These are phyloP conservation scores for Cyanophora paradoxa DNA, from an alignment of 78 protist species.

Conservation along the genomic window DNA sequence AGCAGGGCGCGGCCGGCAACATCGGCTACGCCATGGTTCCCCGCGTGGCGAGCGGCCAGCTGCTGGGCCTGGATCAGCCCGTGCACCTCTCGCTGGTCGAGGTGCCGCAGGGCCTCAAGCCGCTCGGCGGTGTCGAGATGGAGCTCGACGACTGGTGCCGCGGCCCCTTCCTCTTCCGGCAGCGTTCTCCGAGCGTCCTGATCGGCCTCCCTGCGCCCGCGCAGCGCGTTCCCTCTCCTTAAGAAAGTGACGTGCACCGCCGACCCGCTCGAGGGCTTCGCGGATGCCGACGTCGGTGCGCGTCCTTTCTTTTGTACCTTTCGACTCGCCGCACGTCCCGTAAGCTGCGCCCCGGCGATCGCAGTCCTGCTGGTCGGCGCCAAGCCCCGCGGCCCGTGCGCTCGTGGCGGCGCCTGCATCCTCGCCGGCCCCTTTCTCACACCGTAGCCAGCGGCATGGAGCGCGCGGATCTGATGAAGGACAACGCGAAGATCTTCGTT, in stretches of 20 bases:
- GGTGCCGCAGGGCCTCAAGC: slow-evolving; percentile 43
- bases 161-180: too few species aligned
- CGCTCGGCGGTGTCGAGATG: not conserved
- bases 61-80: slow-evolving; percentile 67
- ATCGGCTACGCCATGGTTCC: not conserved
- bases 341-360: too few species aligned
- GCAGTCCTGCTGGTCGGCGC: slow-evolving; percentile 85
- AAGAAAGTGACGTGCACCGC: not conserved
- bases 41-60: not conserved
- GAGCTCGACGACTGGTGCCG: not conserved
- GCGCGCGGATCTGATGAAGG: slow-evolving; percentile 73
- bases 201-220: too few species aligned
- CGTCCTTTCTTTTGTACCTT: too few species aligned
- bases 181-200: too few species aligned
- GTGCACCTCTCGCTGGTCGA: slow-evolving; percentile 75
- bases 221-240: slow-evolving; percentile 42
- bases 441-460: too few species aligned
- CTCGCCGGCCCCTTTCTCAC: too few species aligned
- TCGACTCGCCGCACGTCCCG: too few species aligned
- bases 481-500: slow-evolving; percentile 75
- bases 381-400: slow-evolving; percentile 71
- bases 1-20: slow-evolving; percentile 2
- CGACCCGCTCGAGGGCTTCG: slow-evolving; percentile 36
- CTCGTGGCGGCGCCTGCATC: too few species aligned
- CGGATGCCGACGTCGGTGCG: slow-evolving; percentile 32